phyloP scores from a whole-genome alignment of 768 basidiomycete species.

The Cubamyces sp. region DNA sequence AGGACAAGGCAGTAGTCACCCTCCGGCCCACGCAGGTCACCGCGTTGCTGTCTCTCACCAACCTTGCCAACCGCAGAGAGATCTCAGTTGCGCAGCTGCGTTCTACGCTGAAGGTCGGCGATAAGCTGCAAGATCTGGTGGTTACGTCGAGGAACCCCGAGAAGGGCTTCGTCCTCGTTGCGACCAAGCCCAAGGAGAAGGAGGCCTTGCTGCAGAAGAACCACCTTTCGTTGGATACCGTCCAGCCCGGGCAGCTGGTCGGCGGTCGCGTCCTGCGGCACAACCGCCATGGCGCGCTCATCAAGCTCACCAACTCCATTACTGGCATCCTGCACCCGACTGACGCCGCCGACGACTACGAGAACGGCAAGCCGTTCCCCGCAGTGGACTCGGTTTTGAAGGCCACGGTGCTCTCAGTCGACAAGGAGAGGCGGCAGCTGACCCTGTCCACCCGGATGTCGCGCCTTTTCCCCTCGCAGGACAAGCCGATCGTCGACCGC shows the following conservation, averaged over 20 bases:
- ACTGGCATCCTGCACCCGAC: conserved; percentile 81
- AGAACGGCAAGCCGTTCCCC: conserved; percentile 57
- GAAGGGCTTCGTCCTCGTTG: conserved; percentile 85
- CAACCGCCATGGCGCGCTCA: conserved; percentile 67
- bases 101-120: conserved; percentile 64
- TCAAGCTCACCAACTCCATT: conserved; percentile 76
- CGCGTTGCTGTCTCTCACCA: conserved; percentile 86
- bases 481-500: conserved; percentile 58
- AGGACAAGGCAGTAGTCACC: conserved; percentile 77
- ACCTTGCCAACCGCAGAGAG: conserved; percentile 79
- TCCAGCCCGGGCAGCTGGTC: conserved; percentile 74
- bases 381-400: conserved; percentile 67
- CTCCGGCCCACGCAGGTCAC: conserved; percentile 71
- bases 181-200: conserved; percentile 67
- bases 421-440: conserved; percentile 67
- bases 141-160: conserved; percentile 90
- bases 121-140: conserved; percentile 73
- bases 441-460: conserved; percentile 84
- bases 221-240: conserved; percentile 63
- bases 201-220: conserved; percentile 50
- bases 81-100: conserved; percentile 70
- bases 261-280: conserved; percentile 82
- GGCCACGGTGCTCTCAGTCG: conserved; percentile 71
- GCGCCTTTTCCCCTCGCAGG: conserved; percentile 57
- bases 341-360: conserved; percentile 82